A percentile compares a stretch with the other conserved stretches of the same genome.
These are phyloP conservation scores for Gracilaria caudata DNA, from an alignment of 23 red algal genomes.

Conservation along the genomic window DNA sequence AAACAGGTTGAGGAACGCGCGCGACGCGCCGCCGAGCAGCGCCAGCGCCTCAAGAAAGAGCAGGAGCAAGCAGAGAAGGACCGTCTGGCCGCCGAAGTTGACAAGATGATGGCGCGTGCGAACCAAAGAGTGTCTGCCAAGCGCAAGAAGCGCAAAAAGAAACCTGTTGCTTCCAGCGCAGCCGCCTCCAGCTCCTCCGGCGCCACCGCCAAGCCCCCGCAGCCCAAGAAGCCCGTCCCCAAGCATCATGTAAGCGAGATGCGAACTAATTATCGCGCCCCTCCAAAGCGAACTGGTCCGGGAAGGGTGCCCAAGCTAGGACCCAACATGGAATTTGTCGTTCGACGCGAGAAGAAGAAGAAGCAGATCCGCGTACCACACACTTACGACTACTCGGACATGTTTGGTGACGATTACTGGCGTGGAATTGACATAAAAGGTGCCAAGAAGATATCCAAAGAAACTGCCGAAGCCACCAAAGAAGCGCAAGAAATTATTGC, in stretches of 20 bases:
- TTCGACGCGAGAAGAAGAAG: constrained; percentile 30
- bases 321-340: constrained; percentile 59
- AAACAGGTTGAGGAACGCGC: constrained; percentile 7
- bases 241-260: not conserved
- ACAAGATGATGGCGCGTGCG: constrained; percentile 23
- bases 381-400: constrained; percentile 57
- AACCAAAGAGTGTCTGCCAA: not conserved
- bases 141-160: constrained; percentile 12
- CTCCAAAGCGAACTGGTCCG: constrained; percentile 8
- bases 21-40: constrained; percentile 13
- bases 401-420: constrained; percentile 64
- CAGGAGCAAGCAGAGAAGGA: constrained; percentile 19
- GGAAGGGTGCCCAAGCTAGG: constrained; percentile 5
- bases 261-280: constrained; percentile 12
- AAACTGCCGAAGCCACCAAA: constrained; percentile 24
- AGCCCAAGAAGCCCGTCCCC: not conserved
- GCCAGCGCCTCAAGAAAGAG: constrained; percentile 13
- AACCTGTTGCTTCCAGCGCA: not conserved
- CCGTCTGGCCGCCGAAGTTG: constrained; percentile 15
- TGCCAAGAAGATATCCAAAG: constrained; percentile 30
- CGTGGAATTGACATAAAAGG: constrained; percentile 33
- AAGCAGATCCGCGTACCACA: constrained; percentile 62
- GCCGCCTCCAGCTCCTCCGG: not conserved
- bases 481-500: constrained; percentile 44
- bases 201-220: not conserved